Percentiles rank a stretch among this genome's conserved stretches.
phyloP scores from a whole-genome alignment of 2,329 filamentous ascomycete genomes.

The Neonectria hederae region DNA sequence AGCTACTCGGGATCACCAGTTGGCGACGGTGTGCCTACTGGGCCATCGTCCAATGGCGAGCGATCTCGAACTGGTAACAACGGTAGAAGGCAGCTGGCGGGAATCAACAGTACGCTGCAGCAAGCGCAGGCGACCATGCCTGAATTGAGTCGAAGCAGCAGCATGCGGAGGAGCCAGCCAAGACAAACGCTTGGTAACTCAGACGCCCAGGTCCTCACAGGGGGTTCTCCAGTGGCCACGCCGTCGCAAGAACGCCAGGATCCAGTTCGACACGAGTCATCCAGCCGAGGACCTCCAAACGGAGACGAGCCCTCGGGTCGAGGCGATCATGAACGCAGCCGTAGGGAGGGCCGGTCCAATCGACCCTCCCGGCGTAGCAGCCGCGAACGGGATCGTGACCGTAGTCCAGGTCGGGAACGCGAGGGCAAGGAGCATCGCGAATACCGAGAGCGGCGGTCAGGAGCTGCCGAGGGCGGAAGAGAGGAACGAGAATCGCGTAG shows the following conservation, averaged over 20 bases:
- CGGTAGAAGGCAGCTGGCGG: conserved; percentile 63
- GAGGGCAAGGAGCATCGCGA: conserved; percentile 57
- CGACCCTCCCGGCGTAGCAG: conserved; percentile 59
- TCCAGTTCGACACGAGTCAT: conserved; percentile 50
- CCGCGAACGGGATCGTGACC: conserved; percentile 61
- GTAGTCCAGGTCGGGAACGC: conserved; percentile 57
- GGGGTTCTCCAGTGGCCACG: conserved; percentile 61
- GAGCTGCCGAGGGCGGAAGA: conserved; percentile 43
- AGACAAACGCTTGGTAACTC: conserved; percentile 60
- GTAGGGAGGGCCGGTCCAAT: conserved; percentile 51
- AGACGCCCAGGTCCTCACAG: conserved; percentile 65
- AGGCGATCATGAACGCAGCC: conserved; percentile 54
- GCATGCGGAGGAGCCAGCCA: conserved; percentile 47
- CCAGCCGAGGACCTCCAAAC: conserved; percentile 46
- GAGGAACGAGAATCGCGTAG: conserved; percentile 50
- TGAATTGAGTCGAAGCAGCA: conserved; percentile 48
- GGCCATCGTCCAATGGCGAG: conserved; percentile 49
- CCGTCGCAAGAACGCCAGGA: conserved; percentile 61
- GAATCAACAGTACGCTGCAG: conserved; percentile 68
- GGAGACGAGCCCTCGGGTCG: conserved; percentile 45
- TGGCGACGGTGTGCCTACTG: conserved; percentile 48
- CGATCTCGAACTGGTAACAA: conserved; percentile 49
- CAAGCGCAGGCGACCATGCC: conserved; percentile 58
- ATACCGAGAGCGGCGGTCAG: conserved; percentile 55
- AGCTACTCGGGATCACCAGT: conserved; percentile 37